A percentile compares a stretch with the other conserved stretches of the same genome.
Evolutionary conservation across 1,139 yeast genomes (phyloP).

Genomic region (Ogataea hybrid): DNA sequence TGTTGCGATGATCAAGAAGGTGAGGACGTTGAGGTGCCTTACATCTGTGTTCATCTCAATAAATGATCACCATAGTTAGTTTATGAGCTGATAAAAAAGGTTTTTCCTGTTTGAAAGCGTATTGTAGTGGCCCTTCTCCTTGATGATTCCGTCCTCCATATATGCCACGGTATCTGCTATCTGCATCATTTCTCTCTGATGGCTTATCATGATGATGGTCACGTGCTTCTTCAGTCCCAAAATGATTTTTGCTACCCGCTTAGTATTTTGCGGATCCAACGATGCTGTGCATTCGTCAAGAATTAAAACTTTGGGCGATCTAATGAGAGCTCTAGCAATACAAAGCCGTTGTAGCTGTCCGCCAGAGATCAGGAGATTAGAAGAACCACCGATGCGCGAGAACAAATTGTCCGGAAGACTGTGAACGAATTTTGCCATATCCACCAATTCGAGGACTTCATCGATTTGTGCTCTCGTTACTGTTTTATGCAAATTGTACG

Average conservation of each 20-base stretch:
- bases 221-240: slow-evolving; percentile 32
- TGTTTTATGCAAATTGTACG: slow-evolving; percentile 51
- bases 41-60: slow-evolving; percentile 57
- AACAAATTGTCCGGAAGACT: slow-evolving; percentile 56
- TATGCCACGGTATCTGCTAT: slow-evolving; percentile 43
- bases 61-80: slow-evolving; percentile 4
- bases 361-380: slow-evolving; percentile 57
- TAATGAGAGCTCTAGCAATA: slow-evolving; percentile 68
- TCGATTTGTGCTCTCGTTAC: slow-evolving; percentile 38
- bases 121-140: slow-evolving; percentile 2
- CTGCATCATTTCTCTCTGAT: slow-evolving; percentile 54
- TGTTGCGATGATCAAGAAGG: slow-evolving; percentile 92
- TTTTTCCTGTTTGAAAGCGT: slow-evolving; percentile 1
- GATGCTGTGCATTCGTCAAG: slow-evolving; percentile 84
- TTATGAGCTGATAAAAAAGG: slow-evolving; percentile 4
- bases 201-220: slow-evolving; percentile 55
- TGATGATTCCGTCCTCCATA: slow-evolving; percentile 41
- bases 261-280: slow-evolving; percentile 57
- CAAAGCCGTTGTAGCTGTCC: slow-evolving; percentile 81
- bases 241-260: slow-evolving; percentile 42
- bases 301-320: slow-evolving; percentile 60
- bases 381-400: slow-evolving; percentile 51
- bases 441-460: slow-evolving; percentile 28
- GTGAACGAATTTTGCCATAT: slow-evolving; percentile 49
- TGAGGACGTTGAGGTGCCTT: slow-evolving; percentile 96